phyloP scores from a whole-genome alignment of 345 rosid species.

The Murraya paniculata region DNA sequence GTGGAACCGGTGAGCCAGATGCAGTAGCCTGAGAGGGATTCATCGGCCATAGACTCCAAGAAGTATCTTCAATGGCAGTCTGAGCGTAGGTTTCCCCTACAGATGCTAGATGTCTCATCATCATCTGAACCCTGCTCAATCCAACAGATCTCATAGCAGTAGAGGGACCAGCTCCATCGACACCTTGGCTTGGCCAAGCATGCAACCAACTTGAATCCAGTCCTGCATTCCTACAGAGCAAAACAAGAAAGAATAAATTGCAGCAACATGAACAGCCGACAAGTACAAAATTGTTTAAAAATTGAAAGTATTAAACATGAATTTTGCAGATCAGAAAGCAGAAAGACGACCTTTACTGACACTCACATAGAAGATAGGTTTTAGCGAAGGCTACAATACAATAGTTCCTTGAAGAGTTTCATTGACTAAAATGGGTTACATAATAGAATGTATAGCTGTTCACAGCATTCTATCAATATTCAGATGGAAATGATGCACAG shows the following conservation, averaged over 20 bases:
- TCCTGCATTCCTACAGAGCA: slow-evolving; percentile 62
- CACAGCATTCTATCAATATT: neutral
- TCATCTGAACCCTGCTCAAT: slow-evolving; percentile 87
- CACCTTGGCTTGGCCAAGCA: slow-evolving; percentile 70
- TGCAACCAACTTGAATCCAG: slow-evolving; percentile 77
- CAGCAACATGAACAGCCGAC: neutral
- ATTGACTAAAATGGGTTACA: neutral
- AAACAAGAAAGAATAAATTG: slow-evolving; percentile 12
- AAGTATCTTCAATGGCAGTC: slow-evolving; percentile 78
- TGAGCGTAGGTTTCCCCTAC: slow-evolving; percentile 93
- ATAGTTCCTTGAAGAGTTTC: neutral
- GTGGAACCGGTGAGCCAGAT: slow-evolving; percentile 55
- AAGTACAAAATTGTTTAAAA: neutral
- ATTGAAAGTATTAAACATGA: neutral
- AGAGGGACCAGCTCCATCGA: slow-evolving; percentile 93
- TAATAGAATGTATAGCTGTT: neutral
- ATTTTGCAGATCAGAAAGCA: neutral
- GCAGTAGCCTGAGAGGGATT: slow-evolving; percentile 66
- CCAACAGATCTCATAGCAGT: slow-evolving; percentile 75
- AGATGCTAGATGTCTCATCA: slow-evolving; percentile 99
- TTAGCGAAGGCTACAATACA: neutral
- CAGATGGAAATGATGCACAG: neutral
- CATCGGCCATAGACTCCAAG: slow-evolving; percentile 91
- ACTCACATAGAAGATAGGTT: neutral
- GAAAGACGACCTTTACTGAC: neutral